phyloP scores from a whole-genome alignment of 495 filamentous ascomycete genomes.

The Aspergillus nanangensis region DNA sequence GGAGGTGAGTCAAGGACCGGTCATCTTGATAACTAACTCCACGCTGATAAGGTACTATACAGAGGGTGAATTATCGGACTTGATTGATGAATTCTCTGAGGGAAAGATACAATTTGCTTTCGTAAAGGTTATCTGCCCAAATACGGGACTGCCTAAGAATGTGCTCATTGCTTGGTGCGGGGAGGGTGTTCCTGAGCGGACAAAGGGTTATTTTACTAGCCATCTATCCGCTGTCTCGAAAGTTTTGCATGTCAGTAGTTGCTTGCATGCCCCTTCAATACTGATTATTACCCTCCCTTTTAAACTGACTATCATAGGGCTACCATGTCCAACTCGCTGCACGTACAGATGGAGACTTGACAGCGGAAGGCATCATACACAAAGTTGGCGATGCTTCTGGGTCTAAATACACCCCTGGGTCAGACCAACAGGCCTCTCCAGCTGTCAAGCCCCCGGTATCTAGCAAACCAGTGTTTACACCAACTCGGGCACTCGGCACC shows the following conservation, averaged over 20 bases:
- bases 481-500: conserved; percentile 62
- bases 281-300: too few species aligned
- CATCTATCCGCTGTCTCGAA: conserved; percentile 85
- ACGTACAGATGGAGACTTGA: conserved; percentile 81
- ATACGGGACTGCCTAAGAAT: conserved; percentile 85
- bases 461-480: conserved; percentile 86
- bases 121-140: conserved; percentile 92
- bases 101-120: conserved; percentile 96
- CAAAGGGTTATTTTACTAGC: conserved; percentile 96
- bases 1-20: conserved; percentile 60
- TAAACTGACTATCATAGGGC: conserved; percentile 51
- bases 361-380: conserved; percentile 80
- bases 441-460: conserved; percentile 64
- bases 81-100: conserved; percentile 98
- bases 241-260: conserved; percentile 65
- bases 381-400: conserved; percentile 97
- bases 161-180: conserved; percentile 97
- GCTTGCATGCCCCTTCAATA: conserved; percentile 1
- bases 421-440: conserved; percentile 40
- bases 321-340: conserved; percentile 98
- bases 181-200: conserved; percentile 95
- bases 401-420: conserved; percentile 78
- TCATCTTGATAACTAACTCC: too few species aligned
- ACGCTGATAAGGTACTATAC: conserved; percentile 2
- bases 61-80: conserved; percentile 92